phyloP scores from a whole-genome alignment of 108 stramenopile species.

The Cyclotella sp. region DNA sequence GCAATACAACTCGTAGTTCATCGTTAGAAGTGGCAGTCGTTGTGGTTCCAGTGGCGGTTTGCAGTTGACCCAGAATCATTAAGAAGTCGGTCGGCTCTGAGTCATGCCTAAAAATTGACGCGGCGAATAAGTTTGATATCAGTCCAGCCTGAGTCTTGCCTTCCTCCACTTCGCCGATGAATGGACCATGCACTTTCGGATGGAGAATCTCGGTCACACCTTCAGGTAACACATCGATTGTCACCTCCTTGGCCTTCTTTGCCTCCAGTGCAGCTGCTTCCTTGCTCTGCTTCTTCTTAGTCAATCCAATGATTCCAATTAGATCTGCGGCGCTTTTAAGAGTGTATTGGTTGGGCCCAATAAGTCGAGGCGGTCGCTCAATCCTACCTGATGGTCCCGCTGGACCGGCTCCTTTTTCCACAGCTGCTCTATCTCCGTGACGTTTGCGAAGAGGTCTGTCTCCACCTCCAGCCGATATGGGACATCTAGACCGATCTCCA shows the following conservation, averaged over 20 bases:
- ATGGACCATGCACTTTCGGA: conserved; percentile 85
- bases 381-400: conserved; percentile 50
- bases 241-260: conserved; percentile 57
- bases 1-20: conserved; percentile 72
- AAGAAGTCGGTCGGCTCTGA: conserved; percentile 86
- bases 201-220: conserved; percentile 89
- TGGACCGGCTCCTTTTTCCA: conserved; percentile 22
- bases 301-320: conserved; percentile 73
- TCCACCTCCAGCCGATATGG: conserved; percentile 88
- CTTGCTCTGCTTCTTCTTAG: conserved; percentile 55
- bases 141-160: conserved; percentile 81
- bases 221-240: conserved; percentile 77
- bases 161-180: conserved; percentile 88
- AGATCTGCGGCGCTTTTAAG: conserved; percentile 70
- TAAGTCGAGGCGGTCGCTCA: conserved; percentile 65
- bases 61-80: conserved; percentile 76
- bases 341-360: conserved; percentile 64
- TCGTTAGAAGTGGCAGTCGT: conserved; percentile 21
- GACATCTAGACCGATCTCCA: conserved; percentile 83
- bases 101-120: conserved; percentile 86
- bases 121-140: conserved; percentile 84
- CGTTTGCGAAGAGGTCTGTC: conserved; percentile 81
- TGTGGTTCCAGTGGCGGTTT: background rate
- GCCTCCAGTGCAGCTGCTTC: conserved; percentile 51
- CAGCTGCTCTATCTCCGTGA: conserved; percentile 60